These are phyloP conservation scores for Scedosporium minutisporum DNA, from an alignment of 2,329 filamentous ascomycete genomes.

Conservation along the genomic window DNA sequence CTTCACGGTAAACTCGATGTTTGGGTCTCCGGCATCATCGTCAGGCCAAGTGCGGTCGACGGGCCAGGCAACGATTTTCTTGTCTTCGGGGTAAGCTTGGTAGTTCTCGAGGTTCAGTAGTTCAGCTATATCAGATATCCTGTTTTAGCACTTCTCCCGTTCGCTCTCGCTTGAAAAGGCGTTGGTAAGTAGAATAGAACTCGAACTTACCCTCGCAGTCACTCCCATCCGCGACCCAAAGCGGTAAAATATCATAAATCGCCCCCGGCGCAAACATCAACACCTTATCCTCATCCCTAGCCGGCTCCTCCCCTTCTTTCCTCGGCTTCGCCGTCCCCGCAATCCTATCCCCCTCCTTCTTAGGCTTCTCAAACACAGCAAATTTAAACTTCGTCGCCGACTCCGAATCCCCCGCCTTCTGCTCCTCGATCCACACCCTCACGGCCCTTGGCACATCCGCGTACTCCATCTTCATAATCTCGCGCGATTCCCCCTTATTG, in stretches of 20 bases:
- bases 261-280: constrained; percentile 34
- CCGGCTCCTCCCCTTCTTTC: constrained; percentile 10
- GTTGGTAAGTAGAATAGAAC: not conserved
- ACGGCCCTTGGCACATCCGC: constrained; percentile 21
- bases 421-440: constrained; percentile 31
- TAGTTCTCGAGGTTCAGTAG: constrained; percentile 20
- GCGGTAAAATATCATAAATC: constrained; percentile 30
- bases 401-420: constrained; percentile 17
- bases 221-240: constrained; percentile 28
- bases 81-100: constrained; percentile 15
- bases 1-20: constrained; percentile 21
- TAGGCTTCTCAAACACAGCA: constrained; percentile 23
- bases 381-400: constrained; percentile 20
- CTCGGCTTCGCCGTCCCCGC: constrained; percentile 17
- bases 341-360: constrained; percentile 23
- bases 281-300: constrained; percentile 16
- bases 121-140: not conserved
- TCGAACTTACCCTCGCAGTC: constrained; percentile 24
- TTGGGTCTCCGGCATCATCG: constrained; percentile 14
- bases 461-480: constrained; percentile 28
- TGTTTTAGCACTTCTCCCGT: not conserved
- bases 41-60: constrained; percentile 19
- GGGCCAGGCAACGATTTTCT: constrained; percentile 20
- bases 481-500: constrained; percentile 25
- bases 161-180: not conserved